phyloP scores from a whole-genome alignment of 192 early-diverging fungal genomes.

The Gryganskiella cystojenkinii region DNA sequence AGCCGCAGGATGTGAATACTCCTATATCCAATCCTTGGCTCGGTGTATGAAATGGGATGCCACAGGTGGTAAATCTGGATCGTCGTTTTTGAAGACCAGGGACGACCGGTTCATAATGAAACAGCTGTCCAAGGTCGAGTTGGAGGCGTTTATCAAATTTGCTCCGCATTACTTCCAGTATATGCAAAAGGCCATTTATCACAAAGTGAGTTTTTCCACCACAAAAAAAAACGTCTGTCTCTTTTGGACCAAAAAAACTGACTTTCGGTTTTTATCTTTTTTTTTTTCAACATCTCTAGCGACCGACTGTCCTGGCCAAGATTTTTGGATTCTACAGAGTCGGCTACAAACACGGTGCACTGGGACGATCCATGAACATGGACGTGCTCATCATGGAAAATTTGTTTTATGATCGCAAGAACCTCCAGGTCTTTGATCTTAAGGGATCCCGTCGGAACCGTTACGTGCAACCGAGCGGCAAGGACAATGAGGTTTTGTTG shows the following conservation, averaged over 20 bases:
- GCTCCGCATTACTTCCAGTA: slow-evolving; percentile 93
- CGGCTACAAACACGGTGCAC: slow-evolving; percentile 85
- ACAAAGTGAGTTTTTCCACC: slow-evolving; percentile 60
- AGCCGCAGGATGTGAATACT: slow-evolving; percentile 85
- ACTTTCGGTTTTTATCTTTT: neutral
- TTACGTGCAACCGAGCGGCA: slow-evolving; percentile 88
- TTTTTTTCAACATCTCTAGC: slow-evolving; percentile 50
- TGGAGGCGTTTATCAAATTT: slow-evolving; percentile 90
- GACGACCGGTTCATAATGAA: slow-evolving; percentile 95
- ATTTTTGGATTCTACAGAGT: slow-evolving; percentile 95
- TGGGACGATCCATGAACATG: slow-evolving; percentile 87
- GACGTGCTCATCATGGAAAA: slow-evolving; percentile 98
- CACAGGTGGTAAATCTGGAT: slow-evolving; percentile 91
- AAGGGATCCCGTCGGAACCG: slow-evolving; percentile 97
- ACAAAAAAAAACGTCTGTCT: no score
- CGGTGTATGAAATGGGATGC: slow-evolving; percentile 90
- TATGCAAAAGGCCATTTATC: slow-evolving; percentile 82
- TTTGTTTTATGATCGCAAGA: slow-evolving; percentile 86
- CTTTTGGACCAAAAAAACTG: neutral
- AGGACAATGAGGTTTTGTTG: slow-evolving; percentile 86
- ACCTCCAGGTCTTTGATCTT: slow-evolving; percentile 83
- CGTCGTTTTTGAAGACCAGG: slow-evolving; percentile 88
- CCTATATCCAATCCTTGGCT: slow-evolving; percentile 86
- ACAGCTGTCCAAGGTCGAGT: slow-evolving; percentile 83
- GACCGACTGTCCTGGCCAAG: slow-evolving; percentile 87